Evolutionary conservation across 2,329 filamentous ascomycete genomes (phyloP), one percentile per base, ranked within the genome.

Genomic region (Neofusicoccum umdonicola): DNA sequence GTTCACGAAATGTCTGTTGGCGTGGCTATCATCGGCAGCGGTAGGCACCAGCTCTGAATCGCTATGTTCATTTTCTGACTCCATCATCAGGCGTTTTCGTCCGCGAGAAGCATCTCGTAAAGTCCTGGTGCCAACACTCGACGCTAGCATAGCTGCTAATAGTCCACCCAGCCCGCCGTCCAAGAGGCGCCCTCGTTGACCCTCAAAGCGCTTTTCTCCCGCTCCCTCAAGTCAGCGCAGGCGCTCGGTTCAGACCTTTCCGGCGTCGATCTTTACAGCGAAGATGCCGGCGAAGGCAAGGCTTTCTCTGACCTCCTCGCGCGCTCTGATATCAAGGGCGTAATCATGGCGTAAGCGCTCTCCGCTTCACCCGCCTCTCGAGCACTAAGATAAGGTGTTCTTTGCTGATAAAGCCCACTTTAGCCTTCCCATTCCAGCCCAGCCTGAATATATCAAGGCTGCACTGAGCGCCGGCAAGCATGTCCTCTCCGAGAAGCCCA

Each of bases 401-500:
- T 44, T 17, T 17, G 15, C 41, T 44, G 41, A 44, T 13, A 8
- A 44, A 47, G 8, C 13, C 41, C 77, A 41, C 67, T 74, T 13
- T 37, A 83, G 82, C 3, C 79, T 91, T 42, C 88, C 88, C 39
- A 91, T 91, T 71, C 72, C 81, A 54, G 78, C 78, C 42, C 88
- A 90, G 73, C 85, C 87, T 2, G 76, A 76, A 12, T 83, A 84
- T 69, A 84, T 90, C 70, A 80, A 84, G 67, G 81, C 82, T 67
- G 86, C 85, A 0, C 77, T 90, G 17, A 72, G 76, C n/a, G 87
- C 87, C 1, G 87, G 87, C 31, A 91, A 91, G 75, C 87, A 90
- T 71, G 88, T 91, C 7, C 79, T 91, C 2, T 85, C 85, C 15
- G 89, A 91, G 77, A 91, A 91, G 77, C 88, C 89, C 39, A 81